Conservation (phyloP, 148 eudicot species). For the Silene latifolia region DNA sequence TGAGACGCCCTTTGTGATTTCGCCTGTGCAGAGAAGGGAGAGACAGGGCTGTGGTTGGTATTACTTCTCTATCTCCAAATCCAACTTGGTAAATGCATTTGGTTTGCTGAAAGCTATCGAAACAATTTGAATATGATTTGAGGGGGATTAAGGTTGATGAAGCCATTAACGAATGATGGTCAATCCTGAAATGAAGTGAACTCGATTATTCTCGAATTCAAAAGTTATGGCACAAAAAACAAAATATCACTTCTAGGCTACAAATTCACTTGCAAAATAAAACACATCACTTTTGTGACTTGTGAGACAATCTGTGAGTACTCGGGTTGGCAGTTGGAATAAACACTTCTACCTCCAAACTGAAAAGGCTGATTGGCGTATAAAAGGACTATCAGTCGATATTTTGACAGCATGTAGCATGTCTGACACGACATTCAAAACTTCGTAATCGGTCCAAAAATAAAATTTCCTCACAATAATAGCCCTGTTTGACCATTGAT, state of each 20-base stretch:
- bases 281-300: no score
- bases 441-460: no score
- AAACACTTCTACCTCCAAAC: no score
- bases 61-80: slow-evolving; percentile 6
- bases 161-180: slow-evolving; percentile 22
- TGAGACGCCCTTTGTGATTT: slow-evolving; percentile 22
- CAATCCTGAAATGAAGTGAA: slow-evolving; percentile 17
- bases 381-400: no score
- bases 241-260: not conserved
- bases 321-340: no score
- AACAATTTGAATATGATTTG: slow-evolving; percentile 14
- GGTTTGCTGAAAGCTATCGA: slow-evolving; percentile 14
- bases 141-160: slow-evolving; percentile 18
- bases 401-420: no score
- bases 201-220: not conserved
- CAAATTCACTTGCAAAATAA: no score
- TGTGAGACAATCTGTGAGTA: no score
- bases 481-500: no score
- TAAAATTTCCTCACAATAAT: no score
- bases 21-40: slow-evolving; percentile 13
- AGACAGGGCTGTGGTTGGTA: slow-evolving; percentile 16
- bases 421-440: no score
- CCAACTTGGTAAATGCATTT: slow-evolving; percentile 5
- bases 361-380: not conserved
- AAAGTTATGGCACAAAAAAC: not conserved